Conservation (phyloP, 2,329 filamentous ascomycete genomes). For the Corynespora cassiicola region DNA sequence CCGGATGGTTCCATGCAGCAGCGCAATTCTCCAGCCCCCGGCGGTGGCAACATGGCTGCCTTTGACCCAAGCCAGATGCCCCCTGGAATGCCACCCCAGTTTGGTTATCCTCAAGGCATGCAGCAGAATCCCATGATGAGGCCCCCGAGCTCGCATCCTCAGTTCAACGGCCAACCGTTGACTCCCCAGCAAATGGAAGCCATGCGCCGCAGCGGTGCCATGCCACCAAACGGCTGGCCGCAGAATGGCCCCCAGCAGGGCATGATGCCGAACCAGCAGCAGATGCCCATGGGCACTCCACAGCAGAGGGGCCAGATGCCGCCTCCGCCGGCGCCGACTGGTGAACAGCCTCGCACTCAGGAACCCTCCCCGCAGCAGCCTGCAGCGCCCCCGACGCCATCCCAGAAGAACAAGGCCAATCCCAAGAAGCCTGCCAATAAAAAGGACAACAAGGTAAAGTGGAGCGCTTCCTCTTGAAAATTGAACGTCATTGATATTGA, state of each 20-base stretch:
- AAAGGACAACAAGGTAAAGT: conserved; percentile 72
- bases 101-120: conserved; percentile 40
- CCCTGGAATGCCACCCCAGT: conserved; percentile 49
- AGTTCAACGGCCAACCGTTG: conserved; percentile 69
- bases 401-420: conserved; percentile 73
- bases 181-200: conserved; percentile 64
- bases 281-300: conserved; percentile 66
- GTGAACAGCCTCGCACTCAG: conserved; percentile 50
- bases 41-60: no score
- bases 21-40: conserved; percentile 66
- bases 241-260: conserved; percentile 47
- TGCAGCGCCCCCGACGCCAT: conserved; percentile 75
- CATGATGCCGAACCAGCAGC: conserved; percentile 65
- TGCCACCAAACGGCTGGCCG: no score
- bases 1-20: conserved; percentile 72
- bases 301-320: conserved; percentile 69
- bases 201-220: conserved; percentile 43
- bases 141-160: conserved; percentile 55
- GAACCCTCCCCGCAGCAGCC: conserved; percentile 56
- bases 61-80: conserved; percentile 61
- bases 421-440: conserved; percentile 80
- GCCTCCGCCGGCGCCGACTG: conserved; percentile 55
- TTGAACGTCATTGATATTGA: conserved; percentile 44
- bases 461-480: conserved; percentile 24
- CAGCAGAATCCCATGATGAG: conserved; percentile 60